Percentiles rank a stretch among this genome's conserved stretches.
These are phyloP conservation scores for Candida maesae DNA, from an alignment of 805 yeast genomes.

Conservation along the genomic window DNA sequence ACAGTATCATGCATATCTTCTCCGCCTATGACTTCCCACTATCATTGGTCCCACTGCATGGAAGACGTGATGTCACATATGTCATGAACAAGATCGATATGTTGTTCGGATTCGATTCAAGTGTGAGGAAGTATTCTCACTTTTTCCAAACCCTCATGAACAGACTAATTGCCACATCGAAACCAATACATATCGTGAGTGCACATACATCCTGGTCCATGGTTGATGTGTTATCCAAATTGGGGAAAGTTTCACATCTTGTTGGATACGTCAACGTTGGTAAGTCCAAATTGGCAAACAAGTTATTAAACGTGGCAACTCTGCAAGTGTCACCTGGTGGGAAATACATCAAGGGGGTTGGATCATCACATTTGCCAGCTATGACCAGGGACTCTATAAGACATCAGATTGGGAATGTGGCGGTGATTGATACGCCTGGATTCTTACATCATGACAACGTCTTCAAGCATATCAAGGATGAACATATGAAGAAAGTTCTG, in stretches of 20 bases:
- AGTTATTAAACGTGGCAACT: slow-evolving; percentile 34
- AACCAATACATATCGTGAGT: slow-evolving; percentile 43
- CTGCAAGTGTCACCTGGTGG: slow-evolving; percentile 7
- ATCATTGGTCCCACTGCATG: slow-evolving; percentile 20
- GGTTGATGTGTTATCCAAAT: slow-evolving; percentile 31
- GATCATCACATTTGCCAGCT: slow-evolving; percentile 56
- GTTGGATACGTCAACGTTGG: slow-evolving; percentile 71
- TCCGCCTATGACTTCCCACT: slow-evolving; percentile 75
- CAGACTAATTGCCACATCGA: slow-evolving; percentile 28
- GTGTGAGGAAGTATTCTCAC: slow-evolving; percentile 29
- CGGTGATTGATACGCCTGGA: slow-evolving; percentile 39
- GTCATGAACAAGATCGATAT: slow-evolving; percentile 42
- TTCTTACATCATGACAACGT: slow-evolving; percentile 26
- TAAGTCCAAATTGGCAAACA: slow-evolving; percentile 56
- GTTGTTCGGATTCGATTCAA: slow-evolving; percentile 33
- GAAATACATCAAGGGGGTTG: slow-evolving; percentile 24
- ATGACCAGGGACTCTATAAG: slow-evolving; percentile 55
- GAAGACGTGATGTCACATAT: slow-evolving; percentile 27
- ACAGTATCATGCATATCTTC: slow-evolving; percentile 54
- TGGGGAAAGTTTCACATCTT: slow-evolving; percentile 43
- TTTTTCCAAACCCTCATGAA: slow-evolving; percentile 31
- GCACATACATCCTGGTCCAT: slow-evolving; percentile 53
- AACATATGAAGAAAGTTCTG: slow-evolving; percentile 29
- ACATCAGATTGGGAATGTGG: slow-evolving; percentile 34
- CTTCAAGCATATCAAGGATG: slow-evolving; percentile 28